Conservation (phyloP, 2,329 filamentous ascomycete genomes). For the Thelonectria olida region DNA sequence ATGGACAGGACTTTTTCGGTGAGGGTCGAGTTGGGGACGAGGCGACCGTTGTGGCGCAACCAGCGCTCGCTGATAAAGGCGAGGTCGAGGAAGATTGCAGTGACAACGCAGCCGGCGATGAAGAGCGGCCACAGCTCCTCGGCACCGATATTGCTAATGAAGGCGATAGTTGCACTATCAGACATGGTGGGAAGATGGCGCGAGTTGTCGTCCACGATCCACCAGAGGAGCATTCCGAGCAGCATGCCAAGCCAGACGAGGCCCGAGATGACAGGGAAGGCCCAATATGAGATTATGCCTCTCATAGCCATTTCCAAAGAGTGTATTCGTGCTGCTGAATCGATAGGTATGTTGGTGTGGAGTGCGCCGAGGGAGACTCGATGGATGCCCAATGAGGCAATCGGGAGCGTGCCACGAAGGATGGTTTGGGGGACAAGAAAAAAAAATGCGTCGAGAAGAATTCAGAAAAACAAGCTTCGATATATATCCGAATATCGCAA, state of each 20-base stretch:
- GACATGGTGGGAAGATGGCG: conserved; percentile 70
- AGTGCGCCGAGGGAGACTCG: background rate
- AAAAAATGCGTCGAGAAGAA: background rate
- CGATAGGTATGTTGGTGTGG: conserved; percentile 5
- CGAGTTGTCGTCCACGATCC: conserved; percentile 66
- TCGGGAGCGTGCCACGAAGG: background rate
- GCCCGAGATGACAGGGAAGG: conserved; percentile 75
- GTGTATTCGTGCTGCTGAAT: too few species aligned
- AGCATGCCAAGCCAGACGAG: conserved; percentile 73
- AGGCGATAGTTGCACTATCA: conserved; percentile 68
- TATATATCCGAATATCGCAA: too few species aligned
- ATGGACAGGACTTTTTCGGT: conserved; percentile 70
- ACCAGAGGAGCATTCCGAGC: conserved; percentile 75
- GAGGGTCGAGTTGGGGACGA: conserved; percentile 75
- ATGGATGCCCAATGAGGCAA: background rate
- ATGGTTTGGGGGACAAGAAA: background rate
- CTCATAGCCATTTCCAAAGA: conserved; percentile 42
- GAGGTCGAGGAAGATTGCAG: conserved; percentile 82
- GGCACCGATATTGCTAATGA: conserved; percentile 75
- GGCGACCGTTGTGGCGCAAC: conserved; percentile 82
- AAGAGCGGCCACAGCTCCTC: conserved; percentile 77
- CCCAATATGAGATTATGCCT: conserved; percentile 52
- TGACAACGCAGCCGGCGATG: conserved; percentile 75
- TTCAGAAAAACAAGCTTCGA: background rate
- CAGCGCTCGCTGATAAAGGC: conserved; percentile 85